Percentiles rank a stretch among this genome's conserved stretches.
Evolutionary conservation across 2,329 filamentous ascomycete species (phyloP).

Genomic region (Neofusicoccum sp.): DNA sequence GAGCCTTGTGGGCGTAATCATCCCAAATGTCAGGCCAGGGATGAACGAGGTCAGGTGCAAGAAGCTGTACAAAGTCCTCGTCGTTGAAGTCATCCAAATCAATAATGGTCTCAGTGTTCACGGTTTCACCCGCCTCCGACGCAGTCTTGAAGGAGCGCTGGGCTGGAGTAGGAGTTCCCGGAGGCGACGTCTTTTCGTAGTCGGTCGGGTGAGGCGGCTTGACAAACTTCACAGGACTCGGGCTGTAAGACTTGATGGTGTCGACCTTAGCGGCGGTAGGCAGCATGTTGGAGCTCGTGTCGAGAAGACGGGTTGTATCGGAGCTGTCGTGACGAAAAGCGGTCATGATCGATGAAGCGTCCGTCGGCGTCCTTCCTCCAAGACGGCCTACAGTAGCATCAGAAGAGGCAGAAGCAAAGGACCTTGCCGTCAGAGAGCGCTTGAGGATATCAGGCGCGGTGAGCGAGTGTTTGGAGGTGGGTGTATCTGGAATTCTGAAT

Average conservation of each 20-base stretch:
- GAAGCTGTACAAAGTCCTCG: background rate
- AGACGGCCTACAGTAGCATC: background rate
- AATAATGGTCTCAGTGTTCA: background rate
- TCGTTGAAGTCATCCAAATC: no score
- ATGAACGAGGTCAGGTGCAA: background rate
- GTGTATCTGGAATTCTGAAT: no score
- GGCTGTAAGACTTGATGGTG: background rate
- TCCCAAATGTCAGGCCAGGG: conserved; percentile 15
- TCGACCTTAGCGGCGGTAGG: background rate
- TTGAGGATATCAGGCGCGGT: no score
- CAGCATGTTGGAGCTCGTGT: background rate
- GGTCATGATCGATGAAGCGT: background rate
- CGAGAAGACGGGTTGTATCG: background rate
- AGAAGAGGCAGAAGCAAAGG: background rate
- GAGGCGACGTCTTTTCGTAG: background rate
- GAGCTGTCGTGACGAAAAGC: background rate
- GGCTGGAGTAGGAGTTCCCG: background rate
- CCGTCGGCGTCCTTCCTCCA: background rate
- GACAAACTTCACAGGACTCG: background rate
- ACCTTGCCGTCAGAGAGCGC: no score
- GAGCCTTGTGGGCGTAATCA: background rate
- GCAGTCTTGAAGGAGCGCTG: background rate
- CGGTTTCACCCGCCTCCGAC: background rate
- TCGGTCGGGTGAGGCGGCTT: background rate
- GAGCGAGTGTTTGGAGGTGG: no score